Conservation (phyloP, 495 filamentous ascomycete genomes). For the Parachaetomium inaequale region DNA sequence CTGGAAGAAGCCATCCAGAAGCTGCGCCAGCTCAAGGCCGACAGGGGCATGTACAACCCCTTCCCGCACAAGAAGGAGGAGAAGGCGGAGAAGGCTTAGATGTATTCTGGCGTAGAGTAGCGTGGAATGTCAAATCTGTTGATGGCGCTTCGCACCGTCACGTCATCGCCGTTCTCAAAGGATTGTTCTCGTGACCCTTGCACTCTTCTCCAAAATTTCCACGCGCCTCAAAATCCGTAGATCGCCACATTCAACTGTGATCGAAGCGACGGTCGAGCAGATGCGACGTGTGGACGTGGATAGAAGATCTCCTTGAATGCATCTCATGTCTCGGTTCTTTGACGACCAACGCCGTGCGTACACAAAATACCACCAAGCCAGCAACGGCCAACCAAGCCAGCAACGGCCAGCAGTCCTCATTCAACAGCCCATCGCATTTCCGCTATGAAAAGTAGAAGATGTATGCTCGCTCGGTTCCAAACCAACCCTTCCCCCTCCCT, state of each 20-base stretch:
- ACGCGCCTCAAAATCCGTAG: too few relatives aligned
- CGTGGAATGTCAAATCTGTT: neutral
- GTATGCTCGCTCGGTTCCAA: neutral
- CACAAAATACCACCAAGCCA: neutral
- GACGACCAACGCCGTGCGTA: neutral
- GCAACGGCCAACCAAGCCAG: neutral
- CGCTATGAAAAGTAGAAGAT: neutral
- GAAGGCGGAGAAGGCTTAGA: constrained; percentile 1
- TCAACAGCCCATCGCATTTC: neutral
- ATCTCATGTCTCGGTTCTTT: neutral
- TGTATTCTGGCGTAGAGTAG: neutral
- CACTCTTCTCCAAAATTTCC: too few relatives aligned
- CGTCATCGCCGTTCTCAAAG: too few relatives aligned
- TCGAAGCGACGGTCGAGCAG: too few relatives aligned
- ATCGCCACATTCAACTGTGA: too few relatives aligned
- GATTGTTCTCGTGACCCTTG: too few relatives aligned
- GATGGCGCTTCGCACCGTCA: neutral
- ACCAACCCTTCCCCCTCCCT: neutral
- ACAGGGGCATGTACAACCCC: constrained; percentile 37
- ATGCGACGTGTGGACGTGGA: too few relatives aligned
- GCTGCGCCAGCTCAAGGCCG: constrained; percentile 62
- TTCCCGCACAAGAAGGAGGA: constrained; percentile 32
- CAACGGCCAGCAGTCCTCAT: neutral
- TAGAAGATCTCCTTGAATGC: too few relatives aligned
- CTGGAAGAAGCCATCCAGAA: constrained; percentile 76